A percentile compares a stretch with the other conserved stretches of the same genome.
phyloP scores from a whole-genome alignment of 495 filamentous ascomycete genomes.

The Podospora comata region DNA sequence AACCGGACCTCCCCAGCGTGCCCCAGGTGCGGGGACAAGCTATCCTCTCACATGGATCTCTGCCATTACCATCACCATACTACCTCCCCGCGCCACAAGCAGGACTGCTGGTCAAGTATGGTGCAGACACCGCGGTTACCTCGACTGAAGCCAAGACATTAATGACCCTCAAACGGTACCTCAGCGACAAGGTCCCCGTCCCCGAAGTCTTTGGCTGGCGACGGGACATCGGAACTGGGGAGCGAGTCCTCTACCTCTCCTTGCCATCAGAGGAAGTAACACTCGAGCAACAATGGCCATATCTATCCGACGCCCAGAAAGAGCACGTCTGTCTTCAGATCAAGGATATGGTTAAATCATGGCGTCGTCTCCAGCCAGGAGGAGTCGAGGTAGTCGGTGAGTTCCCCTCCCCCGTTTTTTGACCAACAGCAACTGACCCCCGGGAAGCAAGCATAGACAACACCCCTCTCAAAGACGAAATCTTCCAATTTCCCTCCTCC shows the following conservation, averaged over 20 bases:
- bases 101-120: conserved; percentile 21
- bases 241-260: conserved; percentile 19
- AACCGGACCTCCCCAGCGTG: conserved; percentile 19
- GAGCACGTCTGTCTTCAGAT: conserved; percentile 13
- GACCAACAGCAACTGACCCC: neutral
- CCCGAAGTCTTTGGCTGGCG: conserved; percentile 28
- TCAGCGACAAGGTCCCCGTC: conserved; percentile 9
- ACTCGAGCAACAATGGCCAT: conserved; percentile 13
- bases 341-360: conserved; percentile 11
- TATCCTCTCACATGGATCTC: neutral
- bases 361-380: conserved; percentile 17
- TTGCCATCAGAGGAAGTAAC: conserved; percentile 12
- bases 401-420: neutral
- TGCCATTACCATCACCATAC: neutral
- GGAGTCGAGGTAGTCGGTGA: conserved; percentile 16
- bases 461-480: conserved; percentile 21
- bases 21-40: conserved; percentile 15
- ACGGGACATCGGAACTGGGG: conserved; percentile 15
- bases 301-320: conserved; percentile 10
- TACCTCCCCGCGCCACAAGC: conserved; percentile 9
- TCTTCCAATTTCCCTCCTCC: conserved; percentile 18
- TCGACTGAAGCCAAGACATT: conserved; percentile 20
- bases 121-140: conserved; percentile 2
- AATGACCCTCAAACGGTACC: neutral
- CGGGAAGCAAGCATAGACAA: conserved; percentile 29